phyloP scores from a whole-genome alignment of 2,329 filamentous ascomycete species.

The Ilyonectria mors-panacis region DNA sequence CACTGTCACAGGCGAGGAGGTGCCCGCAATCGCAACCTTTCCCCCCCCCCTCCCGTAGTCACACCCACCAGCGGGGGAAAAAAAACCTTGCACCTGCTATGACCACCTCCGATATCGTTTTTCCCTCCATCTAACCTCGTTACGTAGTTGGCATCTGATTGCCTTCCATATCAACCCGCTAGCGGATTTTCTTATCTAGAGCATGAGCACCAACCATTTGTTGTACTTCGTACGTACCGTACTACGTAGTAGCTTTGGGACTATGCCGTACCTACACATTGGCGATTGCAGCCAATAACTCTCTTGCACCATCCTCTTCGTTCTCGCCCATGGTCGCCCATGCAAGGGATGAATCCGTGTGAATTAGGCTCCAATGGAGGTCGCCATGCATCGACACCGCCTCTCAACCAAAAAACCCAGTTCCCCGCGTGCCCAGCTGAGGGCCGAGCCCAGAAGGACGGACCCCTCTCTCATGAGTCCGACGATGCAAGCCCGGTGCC shows the following conservation, averaged over 20 bases:
- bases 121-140: background rate
- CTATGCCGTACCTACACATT: background rate
- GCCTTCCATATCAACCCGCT: slow-evolving; percentile 1
- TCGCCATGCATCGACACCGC: slow-evolving; percentile 10
- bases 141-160: background rate
- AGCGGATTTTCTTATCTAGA: background rate
- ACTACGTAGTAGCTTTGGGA: background rate
- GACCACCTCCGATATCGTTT: slow-evolving; percentile 1
- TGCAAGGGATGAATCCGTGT: background rate
- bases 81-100: background rate
- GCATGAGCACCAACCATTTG: slow-evolving; percentile 5
- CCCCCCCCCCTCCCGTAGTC: background rate
- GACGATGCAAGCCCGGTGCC: background rate
- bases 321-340: background rate
- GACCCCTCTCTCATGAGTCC: background rate
- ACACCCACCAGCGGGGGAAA: background rate
- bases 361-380: background rate
- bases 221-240: background rate
- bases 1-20: background rate
- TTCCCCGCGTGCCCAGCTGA: background rate
- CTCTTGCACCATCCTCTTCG: background rate
- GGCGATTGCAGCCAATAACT: background rate
- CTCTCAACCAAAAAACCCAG: background rate
- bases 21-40: background rate
- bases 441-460: background rate